Evolutionary conservation across 2,329 filamentous ascomycete species (phyloP).

Genomic region (Claviceps sp.): DNA sequence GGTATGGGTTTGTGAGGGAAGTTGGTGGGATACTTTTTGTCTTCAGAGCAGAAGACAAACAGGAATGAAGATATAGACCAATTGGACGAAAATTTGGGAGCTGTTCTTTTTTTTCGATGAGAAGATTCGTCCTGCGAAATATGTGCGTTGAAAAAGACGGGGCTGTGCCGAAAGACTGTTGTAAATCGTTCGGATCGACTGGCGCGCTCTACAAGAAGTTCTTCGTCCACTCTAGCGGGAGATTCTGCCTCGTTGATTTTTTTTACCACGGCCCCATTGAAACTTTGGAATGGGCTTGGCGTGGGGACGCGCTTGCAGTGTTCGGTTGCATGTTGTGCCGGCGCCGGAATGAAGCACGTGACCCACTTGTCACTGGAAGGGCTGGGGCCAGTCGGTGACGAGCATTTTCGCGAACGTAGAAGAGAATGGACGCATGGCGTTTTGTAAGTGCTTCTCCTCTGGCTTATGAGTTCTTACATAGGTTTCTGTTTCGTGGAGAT

Average conservation of each 20-base stretch:
- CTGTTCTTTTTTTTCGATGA: neutral
- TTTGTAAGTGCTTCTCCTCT: neutral
- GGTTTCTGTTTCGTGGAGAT: neutral
- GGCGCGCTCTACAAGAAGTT: neutral
- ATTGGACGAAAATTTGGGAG: too few relatives aligned
- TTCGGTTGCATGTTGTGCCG: constrained; percentile 21
- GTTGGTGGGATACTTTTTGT: neutral
- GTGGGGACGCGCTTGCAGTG: constrained; percentile 12
- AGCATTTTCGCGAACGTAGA: neutral
- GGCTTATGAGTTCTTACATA: neutral
- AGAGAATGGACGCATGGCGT: neutral
- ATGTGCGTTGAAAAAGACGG: constrained; percentile 8
- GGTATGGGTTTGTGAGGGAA: neutral
- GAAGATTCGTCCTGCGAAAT: too few relatives aligned
- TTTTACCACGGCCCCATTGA: constrained; percentile 16
- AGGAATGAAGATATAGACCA: neutral
- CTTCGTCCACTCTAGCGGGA: constrained; percentile 8
- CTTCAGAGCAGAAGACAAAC: too few relatives aligned
- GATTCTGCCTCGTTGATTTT: constrained; percentile 16
- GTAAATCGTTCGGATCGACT: neutral
- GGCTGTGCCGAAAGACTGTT: neutral
- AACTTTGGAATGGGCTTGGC: constrained; percentile 17
- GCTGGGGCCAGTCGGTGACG: neutral
- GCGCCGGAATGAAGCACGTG: constrained; percentile 13
- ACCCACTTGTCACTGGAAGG: neutral